Percentiles rank a stretch among this genome's conserved stretches.
phyloP scores from a whole-genome alignment of 164 flowering plant species.

The Akebia trifoliata region DNA sequence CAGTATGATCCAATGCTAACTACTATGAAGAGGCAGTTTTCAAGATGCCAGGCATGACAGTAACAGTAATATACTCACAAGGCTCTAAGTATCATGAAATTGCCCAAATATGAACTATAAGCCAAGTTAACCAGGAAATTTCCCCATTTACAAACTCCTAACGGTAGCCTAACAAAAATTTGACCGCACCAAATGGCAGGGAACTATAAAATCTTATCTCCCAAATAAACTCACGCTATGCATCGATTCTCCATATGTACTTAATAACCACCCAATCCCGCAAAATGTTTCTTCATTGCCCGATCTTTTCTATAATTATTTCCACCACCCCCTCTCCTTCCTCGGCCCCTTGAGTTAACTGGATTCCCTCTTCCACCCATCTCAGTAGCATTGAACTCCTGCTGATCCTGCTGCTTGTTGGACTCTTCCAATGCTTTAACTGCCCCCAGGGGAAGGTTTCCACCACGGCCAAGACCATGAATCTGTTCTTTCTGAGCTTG shows the following conservation, averaged over 20 bases:
- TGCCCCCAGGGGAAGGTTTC: constrained; percentile 77
- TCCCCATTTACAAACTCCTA: no score
- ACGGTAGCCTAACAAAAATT: no score
- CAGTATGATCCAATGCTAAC: no score
- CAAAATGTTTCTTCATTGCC: constrained; percentile 68
- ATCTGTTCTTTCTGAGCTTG: constrained; percentile 62
- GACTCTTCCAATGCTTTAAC: constrained; percentile 40
- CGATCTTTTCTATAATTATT: constrained; percentile 59
- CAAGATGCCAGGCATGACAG: no score
- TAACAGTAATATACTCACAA: no score
- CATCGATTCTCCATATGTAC: background rate
- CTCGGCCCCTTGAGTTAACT: constrained; percentile 22
- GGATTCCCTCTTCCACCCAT: constrained; percentile 29
- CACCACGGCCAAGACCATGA: constrained; percentile 93
- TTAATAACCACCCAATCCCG: constrained; percentile 43
- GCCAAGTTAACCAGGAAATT: no score
- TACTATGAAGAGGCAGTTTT: no score
- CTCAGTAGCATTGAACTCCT: constrained; percentile 30
- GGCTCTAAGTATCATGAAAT: no score
- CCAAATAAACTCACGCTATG: background rate
- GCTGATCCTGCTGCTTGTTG: constrained; percentile 25
- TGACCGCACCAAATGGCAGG: no score
- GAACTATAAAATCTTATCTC: no score
- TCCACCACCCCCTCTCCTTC: constrained; percentile 12
- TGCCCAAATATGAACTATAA: no score